Evolutionary conservation across 306 rosid species (phyloP), one percentile per base, ranked within the genome.

Genomic region (Gillenia trifoliata): DNA sequence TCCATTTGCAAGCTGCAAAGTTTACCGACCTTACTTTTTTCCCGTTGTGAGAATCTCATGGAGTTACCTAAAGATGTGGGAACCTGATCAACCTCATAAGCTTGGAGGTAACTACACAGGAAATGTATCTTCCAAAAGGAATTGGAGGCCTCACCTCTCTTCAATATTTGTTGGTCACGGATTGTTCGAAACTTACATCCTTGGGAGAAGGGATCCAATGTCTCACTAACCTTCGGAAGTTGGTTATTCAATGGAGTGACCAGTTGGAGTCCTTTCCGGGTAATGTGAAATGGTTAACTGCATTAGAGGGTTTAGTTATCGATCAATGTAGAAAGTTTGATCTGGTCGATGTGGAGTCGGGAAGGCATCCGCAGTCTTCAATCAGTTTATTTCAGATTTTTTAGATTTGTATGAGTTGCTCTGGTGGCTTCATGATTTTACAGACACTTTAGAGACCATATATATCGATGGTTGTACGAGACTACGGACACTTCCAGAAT

Each of bases 351-450:
- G n/a, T n/a, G n/a, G 9, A 31, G 40, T 1, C 71, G 40, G 8
- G 30, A 34, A 20, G 65, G 62, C 3, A 54, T 40, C 13, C 70
- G 0, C 19, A 60, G n/a, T 17, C 67, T 56, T 43, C 4, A 4
- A 22, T 10, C n/a, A n/a, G 79, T 23, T 0, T 36, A 36, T 36
- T 3, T n/a, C 40, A 36, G 40, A 0, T 0, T 5, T 45, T 41
- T 25, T 33, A 25, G 25, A 54, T 25, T 20, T 64, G 69, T 47
- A 64, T 17, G 67, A 26, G 8, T 41, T 85, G 62, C 86, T 85
- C 16, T 15, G 22, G 1, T 82, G 83, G 86, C 77, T 85, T 52
- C 77, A 31, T 40, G 75, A 69, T 19, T 72, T 77, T 13, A 12
- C 20, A 9, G 1, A 75, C 30, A 80, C 85, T 16, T 67, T 80